Percentiles rank a stretch among this genome's conserved stretches.
These are phyloP conservation scores for Prillingera fragicola DNA, from an alignment of 1,284 basidiomycete species.

Conservation along the genomic window DNA sequence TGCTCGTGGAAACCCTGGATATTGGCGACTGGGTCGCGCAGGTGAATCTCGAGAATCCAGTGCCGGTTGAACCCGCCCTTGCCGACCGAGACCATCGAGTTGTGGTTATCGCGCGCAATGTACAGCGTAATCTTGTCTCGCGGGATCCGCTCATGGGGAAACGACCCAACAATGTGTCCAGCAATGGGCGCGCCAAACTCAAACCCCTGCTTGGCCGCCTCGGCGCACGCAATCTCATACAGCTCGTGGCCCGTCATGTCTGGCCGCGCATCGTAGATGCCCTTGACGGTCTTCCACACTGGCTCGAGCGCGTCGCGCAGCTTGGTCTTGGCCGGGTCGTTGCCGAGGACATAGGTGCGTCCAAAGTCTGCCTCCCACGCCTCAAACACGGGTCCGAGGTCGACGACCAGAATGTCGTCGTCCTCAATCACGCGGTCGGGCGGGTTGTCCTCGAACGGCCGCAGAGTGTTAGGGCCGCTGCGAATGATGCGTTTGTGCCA, in stretches of 20 bases:
- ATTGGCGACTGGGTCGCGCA: slow-evolving; percentile 4
- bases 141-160: slow-evolving; percentile 20
- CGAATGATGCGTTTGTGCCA: slow-evolving; percentile 21
- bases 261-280: slow-evolving; percentile 7
- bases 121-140: slow-evolving; percentile 17
- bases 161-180: slow-evolving; percentile 12
- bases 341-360: slow-evolving; percentile 17
- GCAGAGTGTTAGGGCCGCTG: slow-evolving; percentile 14
- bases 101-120: slow-evolving; percentile 9
- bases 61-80: slow-evolving; percentile 13
- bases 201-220: slow-evolving; percentile 3
- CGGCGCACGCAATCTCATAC: slow-evolving; percentile 4
- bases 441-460: slow-evolving; percentile 18
- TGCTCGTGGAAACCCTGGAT: slow-evolving; percentile 19
- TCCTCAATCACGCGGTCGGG: slow-evolving; percentile 12
- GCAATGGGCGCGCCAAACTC: slow-evolving; percentile 14
- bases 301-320: slow-evolving; percentile 16
- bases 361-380: slow-evolving; percentile 19
- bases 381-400: slow-evolving; percentile 20
- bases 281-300: slow-evolving; percentile 11
- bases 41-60: slow-evolving; percentile 18
- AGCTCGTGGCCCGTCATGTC: slow-evolving; percentile 16
- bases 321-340: slow-evolving; percentile 10
- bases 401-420: slow-evolving; percentile 18
- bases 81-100: slow-evolving; percentile 5